These are phyloP conservation scores for Cercospora sp. DNA, from an alignment of 2,329 filamentous ascomycete genomes.

Conservation along the genomic window DNA sequence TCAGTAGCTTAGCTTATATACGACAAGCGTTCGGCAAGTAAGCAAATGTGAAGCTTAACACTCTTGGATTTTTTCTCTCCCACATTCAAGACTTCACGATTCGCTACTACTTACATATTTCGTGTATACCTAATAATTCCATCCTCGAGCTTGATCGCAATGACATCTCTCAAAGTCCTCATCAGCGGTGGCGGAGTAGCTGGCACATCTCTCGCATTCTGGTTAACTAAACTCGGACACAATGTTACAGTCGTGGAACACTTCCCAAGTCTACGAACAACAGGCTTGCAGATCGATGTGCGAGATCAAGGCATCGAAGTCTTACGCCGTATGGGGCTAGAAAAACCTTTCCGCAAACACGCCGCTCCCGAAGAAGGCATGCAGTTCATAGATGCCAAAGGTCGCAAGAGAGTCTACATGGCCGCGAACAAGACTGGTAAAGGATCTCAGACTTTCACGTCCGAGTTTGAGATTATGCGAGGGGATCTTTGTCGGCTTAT, in stretches of 20 bases:
- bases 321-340: constrained; percentile 45
- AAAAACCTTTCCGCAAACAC: constrained; percentile 39
- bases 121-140: no score
- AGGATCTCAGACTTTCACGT: constrained; percentile 39
- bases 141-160: not conserved
- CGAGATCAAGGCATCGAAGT: constrained; percentile 46
- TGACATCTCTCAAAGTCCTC: constrained; percentile 34
- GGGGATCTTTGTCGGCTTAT: constrained; percentile 36
- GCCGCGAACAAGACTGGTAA: constrained; percentile 30
- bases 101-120: no score
- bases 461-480: constrained; percentile 43
- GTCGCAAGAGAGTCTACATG: constrained; percentile 26
- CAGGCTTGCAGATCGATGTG: constrained; percentile 50
- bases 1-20: not conserved
- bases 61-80: not conserved
- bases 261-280: constrained; percentile 40
- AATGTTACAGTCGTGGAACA: constrained; percentile 49
- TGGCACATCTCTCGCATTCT: constrained; percentile 41
- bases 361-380: constrained; percentile 46
- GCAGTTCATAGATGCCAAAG: constrained; percentile 40
- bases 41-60: not conserved
- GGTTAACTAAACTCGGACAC: constrained; percentile 29
- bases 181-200: constrained; percentile 45
- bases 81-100: no score
- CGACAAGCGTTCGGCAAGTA: not conserved